Evolutionary conservation across 2,329 filamentous ascomycete species (phyloP), one percentile per base, ranked within the genome.

Genomic region (Byssoonygena ceratinophila): DNA sequence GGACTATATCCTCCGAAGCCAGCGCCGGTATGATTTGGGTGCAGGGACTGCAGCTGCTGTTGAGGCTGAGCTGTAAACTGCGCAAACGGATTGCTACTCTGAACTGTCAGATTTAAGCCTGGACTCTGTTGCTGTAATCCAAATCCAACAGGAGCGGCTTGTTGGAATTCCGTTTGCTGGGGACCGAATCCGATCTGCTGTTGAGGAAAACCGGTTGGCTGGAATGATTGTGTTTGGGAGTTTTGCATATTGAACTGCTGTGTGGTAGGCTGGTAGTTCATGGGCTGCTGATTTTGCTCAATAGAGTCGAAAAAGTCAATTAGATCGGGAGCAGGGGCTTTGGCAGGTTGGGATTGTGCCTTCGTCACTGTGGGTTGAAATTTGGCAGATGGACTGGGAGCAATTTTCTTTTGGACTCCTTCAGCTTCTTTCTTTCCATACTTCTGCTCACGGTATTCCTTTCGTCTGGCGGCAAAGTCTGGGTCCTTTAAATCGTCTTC

Each of bases 221-320:
- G 58, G 29, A 69, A 55, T 59, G 72, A 63, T 53, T 66, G 61
- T 52, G 46, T 43, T 45, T 57, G 51, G 9, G 36, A 20, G 27
- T 47, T 52, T 45, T 55, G 57, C 31, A 53, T 51, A 40, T 49
- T 60, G 60, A 64, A 57, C 64, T 69, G 57, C 68, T 69, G 40
- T 60, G 64, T 65, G 25, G 71, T 70, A 36, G 69, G 60, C 34
- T 66, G 68, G 48, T 72, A 68, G 55, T 61, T 76, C 76, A 87
- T 79, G 1, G 83, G 75, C 48, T 86, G 86, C 66, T 92, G 88
- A 58, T 90, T 89, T 64, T 88, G 82, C 63, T 96, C 90, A 62
- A 94, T 95, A 4, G 88, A 90, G 63, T 84, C 91, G 67, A 95
- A 95, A 70, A 94, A 96, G 72, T 91, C 92, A 64, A 94, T 97